Evolutionary conservation across 345 rosid genomes (phyloP).

Genomic region (Stellera chamaejasme): DNA sequence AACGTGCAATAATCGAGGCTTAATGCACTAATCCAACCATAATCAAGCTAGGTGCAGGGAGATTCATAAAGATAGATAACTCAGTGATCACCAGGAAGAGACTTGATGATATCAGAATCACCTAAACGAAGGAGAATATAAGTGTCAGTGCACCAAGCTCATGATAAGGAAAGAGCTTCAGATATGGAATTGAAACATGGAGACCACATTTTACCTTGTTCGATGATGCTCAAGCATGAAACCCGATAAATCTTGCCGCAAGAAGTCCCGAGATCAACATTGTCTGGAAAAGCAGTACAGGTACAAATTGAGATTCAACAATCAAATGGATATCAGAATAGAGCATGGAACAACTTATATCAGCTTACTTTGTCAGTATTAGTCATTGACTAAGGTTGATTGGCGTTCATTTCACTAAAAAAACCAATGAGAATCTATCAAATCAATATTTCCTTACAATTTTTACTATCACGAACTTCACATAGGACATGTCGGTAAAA

Average conservation of each 20-base stretch:
- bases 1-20: too few species aligned
- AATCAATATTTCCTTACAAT: too few species aligned
- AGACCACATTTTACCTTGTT: constrained; percentile 32
- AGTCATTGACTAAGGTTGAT: too few species aligned
- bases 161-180: background rate
- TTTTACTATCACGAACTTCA: too few species aligned
- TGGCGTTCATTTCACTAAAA: too few species aligned
- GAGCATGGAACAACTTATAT: too few species aligned
- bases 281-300: constrained; percentile 25
- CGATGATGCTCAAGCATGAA: constrained; percentile 63
- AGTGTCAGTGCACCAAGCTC: background rate
- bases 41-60: too few species aligned
- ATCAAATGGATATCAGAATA: too few species aligned
- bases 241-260: constrained; percentile 77
- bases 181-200: background rate
- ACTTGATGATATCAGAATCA: constrained; percentile 76
- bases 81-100: constrained; percentile 53
- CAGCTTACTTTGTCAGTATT: too few species aligned
- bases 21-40: too few species aligned
- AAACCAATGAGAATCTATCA: too few species aligned
- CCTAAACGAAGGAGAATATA: constrained; percentile 20
- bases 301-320: background rate
- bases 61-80: background rate
- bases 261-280: constrained; percentile 71
- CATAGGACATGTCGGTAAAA: too few species aligned